Base-by-base conservation (phyloP, 805 yeast genomes). In the Metschnikowia cubensis region DNA sequence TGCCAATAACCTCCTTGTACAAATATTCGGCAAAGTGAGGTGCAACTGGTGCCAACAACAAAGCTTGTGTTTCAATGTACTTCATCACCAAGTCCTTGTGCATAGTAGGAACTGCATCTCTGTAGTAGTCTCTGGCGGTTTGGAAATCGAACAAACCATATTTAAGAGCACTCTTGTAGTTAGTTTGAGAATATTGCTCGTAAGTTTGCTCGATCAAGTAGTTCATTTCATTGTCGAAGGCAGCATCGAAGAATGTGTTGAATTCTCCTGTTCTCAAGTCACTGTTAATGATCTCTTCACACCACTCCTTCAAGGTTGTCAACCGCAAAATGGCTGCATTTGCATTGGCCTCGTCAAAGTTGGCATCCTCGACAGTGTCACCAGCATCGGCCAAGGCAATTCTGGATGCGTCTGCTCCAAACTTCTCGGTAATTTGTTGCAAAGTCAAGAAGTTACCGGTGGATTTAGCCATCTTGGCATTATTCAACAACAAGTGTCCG, bases 311-410 rank as follows among this genome's bases (percentile, higher is more conserved):
- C 69, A 92, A 78, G 49, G 89, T 92, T 69, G 81, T 87, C 67
- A 94, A 79, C 74, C 99, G 87, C 68, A 94, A 80, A 67, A 94
- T 91, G 22, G 98, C 97, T 42, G 99, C 97, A 64, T 94, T 94
- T 49, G 99, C 99, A 64, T 85, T 91, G 53, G 89, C 75, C 74
- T 94, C 99, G 64, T 94, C 99, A 65, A 94, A 88, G 76, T 94
- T 94, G 47, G 99, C 99, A 70, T 94, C 99, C 74, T 94, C 99
- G 59, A 90, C 83, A 39, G 94, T 77, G 68, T 94, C 99, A 76
- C 99, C 99, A 47, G 97, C 97, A 75, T 94, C 99, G 42, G 98
- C 99, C 57, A 94, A 76, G 4, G 99, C 97, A 68, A 94, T 88
- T 78, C 99, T 87, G 10, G 96, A 77, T 38, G 98, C 97, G 70